Percentiles rank a stretch among this genome's conserved stretches.
These are phyloP conservation scores for Leccinum broughii DNA, from an alignment of 768 basidiomycete species.

Conservation along the genomic window DNA sequence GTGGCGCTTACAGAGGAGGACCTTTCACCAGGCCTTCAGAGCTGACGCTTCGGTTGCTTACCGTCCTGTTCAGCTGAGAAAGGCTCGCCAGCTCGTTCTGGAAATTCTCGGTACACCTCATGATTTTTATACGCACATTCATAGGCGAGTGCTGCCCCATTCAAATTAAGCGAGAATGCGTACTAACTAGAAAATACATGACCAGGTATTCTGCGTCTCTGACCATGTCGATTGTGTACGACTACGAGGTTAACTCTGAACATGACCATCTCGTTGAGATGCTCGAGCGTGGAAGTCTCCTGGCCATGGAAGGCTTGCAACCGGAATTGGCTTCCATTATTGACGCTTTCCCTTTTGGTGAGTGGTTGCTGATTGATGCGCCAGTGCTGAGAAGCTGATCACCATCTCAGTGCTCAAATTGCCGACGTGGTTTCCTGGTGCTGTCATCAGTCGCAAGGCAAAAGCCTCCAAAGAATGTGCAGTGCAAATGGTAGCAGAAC, in stretches of 20 bases:
- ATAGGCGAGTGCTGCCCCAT: constrained; percentile 3
- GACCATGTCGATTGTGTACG: constrained; percentile 43
- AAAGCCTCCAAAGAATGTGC: constrained; percentile 4
- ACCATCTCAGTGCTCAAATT: constrained; percentile 19
- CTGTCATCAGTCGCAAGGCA: constrained; percentile 29
- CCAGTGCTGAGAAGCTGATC: neutral
- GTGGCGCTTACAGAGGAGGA: constrained; percentile 26
- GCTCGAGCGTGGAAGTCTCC: constrained; percentile 33
- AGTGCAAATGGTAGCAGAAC: constrained; percentile 15
- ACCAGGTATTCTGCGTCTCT: constrained; percentile 36
- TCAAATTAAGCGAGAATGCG: no score
- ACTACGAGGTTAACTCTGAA: constrained; percentile 35
- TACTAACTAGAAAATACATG: neutral
- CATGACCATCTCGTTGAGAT: constrained; percentile 40
- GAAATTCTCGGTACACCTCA: constrained; percentile 13
- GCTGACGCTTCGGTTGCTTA: constrained; percentile 15
- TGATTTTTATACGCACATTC: constrained; percentile 6
- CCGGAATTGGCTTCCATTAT: constrained; percentile 19
- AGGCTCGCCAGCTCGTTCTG: constrained; percentile 18
- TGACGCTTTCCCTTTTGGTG: constrained; percentile 25
- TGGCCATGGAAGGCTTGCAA: constrained; percentile 16
- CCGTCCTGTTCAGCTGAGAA: constrained; percentile 20
- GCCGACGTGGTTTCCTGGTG: constrained; percentile 27
- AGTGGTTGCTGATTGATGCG: neutral
- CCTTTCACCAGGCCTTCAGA: constrained; percentile 27